phyloP scores from a whole-genome alignment of 257 asterid genomes.

The Solanum corneliomulleri region DNA sequence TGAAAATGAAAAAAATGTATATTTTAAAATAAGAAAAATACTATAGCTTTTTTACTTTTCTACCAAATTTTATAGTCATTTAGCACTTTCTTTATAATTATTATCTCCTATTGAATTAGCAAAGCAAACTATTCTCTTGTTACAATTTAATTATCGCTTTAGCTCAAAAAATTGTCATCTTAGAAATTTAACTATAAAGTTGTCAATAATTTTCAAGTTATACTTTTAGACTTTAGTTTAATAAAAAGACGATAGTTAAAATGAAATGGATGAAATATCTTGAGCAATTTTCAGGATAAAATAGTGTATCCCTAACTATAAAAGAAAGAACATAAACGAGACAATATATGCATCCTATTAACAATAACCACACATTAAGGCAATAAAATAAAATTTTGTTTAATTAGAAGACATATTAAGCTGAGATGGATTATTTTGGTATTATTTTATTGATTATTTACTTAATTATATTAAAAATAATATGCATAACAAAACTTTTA shows the following conservation, averaged over 20 bases:
- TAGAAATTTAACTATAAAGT: background rate
- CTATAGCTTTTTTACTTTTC: too few species aligned
- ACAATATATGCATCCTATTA: background rate
- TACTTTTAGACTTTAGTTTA: background rate
- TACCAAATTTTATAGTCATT: too few species aligned
- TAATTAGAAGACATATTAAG: background rate
- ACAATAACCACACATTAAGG: background rate
- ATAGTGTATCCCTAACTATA: background rate
- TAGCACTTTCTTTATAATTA: background rate
- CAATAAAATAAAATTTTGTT: background rate
- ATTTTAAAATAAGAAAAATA: too few species aligned
- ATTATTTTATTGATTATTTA: background rate
- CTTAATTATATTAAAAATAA: background rate
- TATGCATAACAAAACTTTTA: accelerated
- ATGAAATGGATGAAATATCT: background rate
- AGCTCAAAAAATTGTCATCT: background rate
- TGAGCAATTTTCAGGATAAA: background rate
- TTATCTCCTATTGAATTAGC: background rate
- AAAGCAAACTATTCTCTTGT: background rate
- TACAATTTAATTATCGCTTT: background rate
- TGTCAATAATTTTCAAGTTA: background rate
- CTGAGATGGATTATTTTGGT: background rate
- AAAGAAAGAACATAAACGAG: background rate
- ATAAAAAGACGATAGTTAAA: background rate
- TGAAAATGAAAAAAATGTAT: too few species aligned